Base-by-base conservation (phyloP, 345 rosid species). In the Theobroma cacao region DNA sequence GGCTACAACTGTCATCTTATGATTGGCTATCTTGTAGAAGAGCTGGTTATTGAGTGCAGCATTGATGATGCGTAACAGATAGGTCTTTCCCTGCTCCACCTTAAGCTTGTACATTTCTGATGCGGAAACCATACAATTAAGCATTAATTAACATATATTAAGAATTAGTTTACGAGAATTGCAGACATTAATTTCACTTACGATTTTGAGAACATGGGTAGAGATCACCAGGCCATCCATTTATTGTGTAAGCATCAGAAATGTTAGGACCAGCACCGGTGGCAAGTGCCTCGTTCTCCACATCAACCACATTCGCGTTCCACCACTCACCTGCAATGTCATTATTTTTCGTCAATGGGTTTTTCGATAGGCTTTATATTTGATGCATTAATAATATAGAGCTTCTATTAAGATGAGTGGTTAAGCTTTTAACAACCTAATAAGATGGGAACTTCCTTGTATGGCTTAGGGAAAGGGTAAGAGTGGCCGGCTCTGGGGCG, bases 1-100 rank as follows among this genome's bases (percentile, higher is more conserved):
- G 7, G 85, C 97, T 7, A 94, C 98, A 28, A 95, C 97, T 65
- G 88, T 94, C 78, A 95, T 18, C 24, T 81, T 88, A 82, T 95
- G 99, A 77, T 87, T 88, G 86, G 98, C 97, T 75, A 95, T 88
- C 77, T 91, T 92, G 89, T 88, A 95, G 85, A 95, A 95, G 31
- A 92, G 77, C 62, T 87, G 97, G 24, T 66, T 87, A 86, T 92
- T 87, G 91, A 95, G 88, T 63, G 99, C 99, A 84, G 97, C 97
- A 78, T 94, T 93, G 87, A 95, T 89, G 72, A 95, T 87, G 0
- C 99, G 94, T 0, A 95, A 82, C 18, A 95, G 80, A 81, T 95
- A 95, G 30, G 84, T 88, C 79, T 94, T 90, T 26, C 98, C 99
- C 62, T 79, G 69, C 59, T 50, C 80, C 79, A 95, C 97, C 3